Percentiles rank a stretch among this genome's conserved stretches.
phyloP scores from a whole-genome alignment of 305 asterid genomes.

The Solanum hybrid region DNA sequence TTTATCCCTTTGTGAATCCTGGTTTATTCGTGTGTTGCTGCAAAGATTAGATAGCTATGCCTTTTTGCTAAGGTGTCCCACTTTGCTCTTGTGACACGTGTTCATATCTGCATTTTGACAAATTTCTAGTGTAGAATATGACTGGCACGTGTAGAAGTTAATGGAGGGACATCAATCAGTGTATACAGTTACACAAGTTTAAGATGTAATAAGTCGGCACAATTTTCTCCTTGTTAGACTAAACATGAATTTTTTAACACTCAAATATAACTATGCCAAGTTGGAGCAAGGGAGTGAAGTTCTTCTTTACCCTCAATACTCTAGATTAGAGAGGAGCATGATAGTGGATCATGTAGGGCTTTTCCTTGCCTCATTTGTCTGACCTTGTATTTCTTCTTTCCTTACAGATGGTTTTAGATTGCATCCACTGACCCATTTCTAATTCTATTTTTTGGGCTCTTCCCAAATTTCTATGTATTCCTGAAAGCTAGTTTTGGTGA shows the following conservation, averaged over 20 bases:
- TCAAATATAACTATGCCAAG: not conserved
- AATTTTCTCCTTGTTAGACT: not conserved
- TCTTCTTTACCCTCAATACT: not conserved
- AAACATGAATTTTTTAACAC: not conserved
- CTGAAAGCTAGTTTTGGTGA: not conserved
- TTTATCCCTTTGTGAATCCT: not conserved
- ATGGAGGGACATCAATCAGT: not conserved
- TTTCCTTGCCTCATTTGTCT: not conserved
- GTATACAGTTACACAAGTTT: not conserved
- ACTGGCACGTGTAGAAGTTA: not conserved
- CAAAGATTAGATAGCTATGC: not conserved
- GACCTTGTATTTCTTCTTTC: not conserved
- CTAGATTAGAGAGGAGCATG: not conserved
- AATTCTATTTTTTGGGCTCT: not conserved
- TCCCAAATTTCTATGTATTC: not conserved
- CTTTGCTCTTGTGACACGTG: not conserved
- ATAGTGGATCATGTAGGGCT: not conserved
- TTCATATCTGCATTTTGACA: not conserved
- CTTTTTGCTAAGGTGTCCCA: not conserved
- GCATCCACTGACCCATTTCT: not conserved
- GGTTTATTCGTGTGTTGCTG: not conserved
- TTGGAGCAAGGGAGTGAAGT: not conserved
- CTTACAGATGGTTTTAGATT: not conserved
- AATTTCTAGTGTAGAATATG: not conserved
- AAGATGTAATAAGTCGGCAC: not conserved